Conservation (phyloP, 306 rosid genomes). For the Cyamopsis tetragonoloba region DNA sequence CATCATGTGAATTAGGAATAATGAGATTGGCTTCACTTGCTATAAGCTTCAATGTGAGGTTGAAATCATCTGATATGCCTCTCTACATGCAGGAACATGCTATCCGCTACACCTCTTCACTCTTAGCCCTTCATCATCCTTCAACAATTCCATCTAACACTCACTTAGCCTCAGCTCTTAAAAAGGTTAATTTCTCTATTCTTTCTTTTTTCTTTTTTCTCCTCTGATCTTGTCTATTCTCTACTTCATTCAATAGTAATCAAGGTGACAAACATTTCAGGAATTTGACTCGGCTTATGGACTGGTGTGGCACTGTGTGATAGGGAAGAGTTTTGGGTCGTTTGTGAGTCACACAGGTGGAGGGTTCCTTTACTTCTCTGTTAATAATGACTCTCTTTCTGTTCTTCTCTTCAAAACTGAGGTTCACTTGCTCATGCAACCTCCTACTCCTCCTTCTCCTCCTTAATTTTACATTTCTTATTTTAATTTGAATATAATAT, state of each 20-base stretch:
- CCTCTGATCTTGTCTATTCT: too few species aligned
- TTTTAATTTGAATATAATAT: too few species aligned
- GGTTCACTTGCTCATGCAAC: conserved; percentile 49
- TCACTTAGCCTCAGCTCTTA: conserved; percentile 60
- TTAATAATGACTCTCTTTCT: conserved; percentile 52
- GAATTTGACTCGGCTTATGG: conserved; percentile 57
- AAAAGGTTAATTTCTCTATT: conserved; percentile 33
- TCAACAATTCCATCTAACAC: conserved; percentile 34
- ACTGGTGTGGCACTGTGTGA: conserved; percentile 69
- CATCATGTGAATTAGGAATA: neutral
- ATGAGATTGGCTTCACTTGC: conserved; percentile 53
- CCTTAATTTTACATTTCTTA: neutral
- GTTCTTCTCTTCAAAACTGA: conserved; percentile 69
- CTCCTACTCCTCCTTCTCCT: conserved; percentile 9
- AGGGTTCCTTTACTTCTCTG: conserved; percentile 58
- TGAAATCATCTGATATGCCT: conserved; percentile 69
- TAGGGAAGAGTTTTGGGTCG: conserved; percentile 72
- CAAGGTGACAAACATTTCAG: too few species aligned
- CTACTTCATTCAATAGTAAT: neutral
- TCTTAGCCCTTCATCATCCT: conserved; percentile 16
- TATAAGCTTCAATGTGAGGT: conserved; percentile 45
- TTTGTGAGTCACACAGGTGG: conserved; percentile 61
- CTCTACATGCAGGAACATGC: conserved; percentile 58
- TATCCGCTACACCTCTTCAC: conserved; percentile 43
- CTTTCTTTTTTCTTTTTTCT: neutral